Evolutionary conservation across 768 basidiomycete genomes (phyloP).

Genomic region (Leccinum subgranulosum): DNA sequence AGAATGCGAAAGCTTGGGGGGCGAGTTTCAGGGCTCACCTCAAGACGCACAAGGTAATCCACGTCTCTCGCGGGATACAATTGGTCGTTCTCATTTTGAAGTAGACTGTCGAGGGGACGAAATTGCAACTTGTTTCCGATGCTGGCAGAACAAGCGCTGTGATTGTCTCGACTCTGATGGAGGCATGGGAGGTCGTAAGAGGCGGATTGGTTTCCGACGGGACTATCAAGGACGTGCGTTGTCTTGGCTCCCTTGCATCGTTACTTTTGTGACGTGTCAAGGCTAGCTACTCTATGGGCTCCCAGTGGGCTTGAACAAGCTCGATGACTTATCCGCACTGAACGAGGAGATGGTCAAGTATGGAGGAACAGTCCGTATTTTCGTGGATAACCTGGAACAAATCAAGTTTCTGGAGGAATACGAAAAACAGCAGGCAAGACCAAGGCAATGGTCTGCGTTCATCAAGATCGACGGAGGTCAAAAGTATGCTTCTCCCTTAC

Average conservation of each 20-base stretch:
- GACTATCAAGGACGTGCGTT: slow-evolving; percentile 72
- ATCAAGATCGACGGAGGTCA: slow-evolving; percentile 78
- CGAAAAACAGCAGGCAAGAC: slow-evolving; percentile 39
- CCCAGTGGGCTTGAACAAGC: slow-evolving; percentile 66
- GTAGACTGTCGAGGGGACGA: slow-evolving; percentile 73
- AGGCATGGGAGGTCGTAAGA: slow-evolving; percentile 71
- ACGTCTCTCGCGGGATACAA: not conserved
- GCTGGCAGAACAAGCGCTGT: slow-evolving; percentile 57
- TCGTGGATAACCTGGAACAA: slow-evolving; percentile 78
- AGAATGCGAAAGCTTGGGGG: slow-evolving; percentile 60
- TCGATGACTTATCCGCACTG: slow-evolving; percentile 63
- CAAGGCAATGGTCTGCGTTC: slow-evolving; percentile 68
- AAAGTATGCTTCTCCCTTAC: slow-evolving; percentile 47
- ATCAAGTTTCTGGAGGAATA: slow-evolving; percentile 60
- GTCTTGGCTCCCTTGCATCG: not conserved
- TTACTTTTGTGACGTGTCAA: slow-evolving; percentile 3
- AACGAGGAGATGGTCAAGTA: slow-evolving; percentile 51
- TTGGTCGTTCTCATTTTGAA: slow-evolving; percentile 7
- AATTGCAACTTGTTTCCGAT: slow-evolving; percentile 59
- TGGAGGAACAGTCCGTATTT: slow-evolving; percentile 61
- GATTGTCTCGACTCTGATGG: slow-evolving; percentile 79
- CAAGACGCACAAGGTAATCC: slow-evolving; percentile 74
- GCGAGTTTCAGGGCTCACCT: slow-evolving; percentile 78
- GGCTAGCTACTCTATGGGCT: slow-evolving; percentile 79
- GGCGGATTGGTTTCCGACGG: slow-evolving; percentile 68